Percentiles rank a stretch among this genome's conserved stretches.
phyloP scores from a whole-genome alignment of 345 rosid genomes.

The Gossypium arboreum region DNA sequence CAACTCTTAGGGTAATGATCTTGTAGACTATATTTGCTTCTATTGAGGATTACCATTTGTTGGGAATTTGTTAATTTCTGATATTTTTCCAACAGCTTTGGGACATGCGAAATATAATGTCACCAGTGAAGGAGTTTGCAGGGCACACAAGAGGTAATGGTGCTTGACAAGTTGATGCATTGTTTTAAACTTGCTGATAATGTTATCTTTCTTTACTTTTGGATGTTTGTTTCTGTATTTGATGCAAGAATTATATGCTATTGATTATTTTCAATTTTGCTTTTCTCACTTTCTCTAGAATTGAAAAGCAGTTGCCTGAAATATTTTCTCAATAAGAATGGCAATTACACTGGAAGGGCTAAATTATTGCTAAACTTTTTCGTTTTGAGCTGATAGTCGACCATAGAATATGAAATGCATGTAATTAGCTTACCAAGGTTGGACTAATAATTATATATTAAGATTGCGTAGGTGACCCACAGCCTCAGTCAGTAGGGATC shows the following conservation, averaged over 20 bases:
- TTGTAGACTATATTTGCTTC: not conserved
- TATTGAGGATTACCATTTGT: not conserved
- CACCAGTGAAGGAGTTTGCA: conserved; percentile 81
- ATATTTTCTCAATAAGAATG: not conserved
- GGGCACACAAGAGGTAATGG: conserved; percentile 87
- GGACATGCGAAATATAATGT: conserved; percentile 93
- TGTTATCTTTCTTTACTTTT: conserved; percentile 3
- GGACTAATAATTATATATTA: not conserved
- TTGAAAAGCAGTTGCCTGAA: not conserved
- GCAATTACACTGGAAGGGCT: not conserved
- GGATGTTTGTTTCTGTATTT: not conserved
- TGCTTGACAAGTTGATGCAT: conserved; percentile 10
- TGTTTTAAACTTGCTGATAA: not conserved
- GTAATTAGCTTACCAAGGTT: not conserved
- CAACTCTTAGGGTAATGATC: conserved; percentile 64
- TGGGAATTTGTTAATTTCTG: not conserved
- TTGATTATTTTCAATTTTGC: not conserved
- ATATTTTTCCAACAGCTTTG: conserved; percentile 70
- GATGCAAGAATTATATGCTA: not conserved
- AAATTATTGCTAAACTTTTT: not conserved
- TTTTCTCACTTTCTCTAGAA: not conserved
- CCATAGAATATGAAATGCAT: not conserved
- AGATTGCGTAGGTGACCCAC: not conserved
- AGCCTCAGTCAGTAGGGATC: not conserved
- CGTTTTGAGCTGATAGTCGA: not conserved